Evolutionary conservation across 192 early-diverging fungal genomes (phyloP).

Genomic region (Coemansia umbellata): DNA sequence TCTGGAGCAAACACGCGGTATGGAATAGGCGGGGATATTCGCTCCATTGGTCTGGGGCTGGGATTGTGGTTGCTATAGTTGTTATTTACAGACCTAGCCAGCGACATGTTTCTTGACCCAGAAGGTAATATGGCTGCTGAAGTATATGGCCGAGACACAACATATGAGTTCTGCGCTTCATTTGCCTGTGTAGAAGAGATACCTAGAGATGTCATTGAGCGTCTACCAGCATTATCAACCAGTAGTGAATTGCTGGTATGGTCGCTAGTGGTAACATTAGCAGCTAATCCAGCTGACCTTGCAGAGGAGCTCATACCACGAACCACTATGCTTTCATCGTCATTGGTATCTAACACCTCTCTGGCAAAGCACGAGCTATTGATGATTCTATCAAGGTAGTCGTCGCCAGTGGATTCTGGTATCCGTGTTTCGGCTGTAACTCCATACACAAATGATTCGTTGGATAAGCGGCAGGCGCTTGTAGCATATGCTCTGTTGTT

Average conservation of each 20-base stretch:
- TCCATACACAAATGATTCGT: slow-evolving; percentile 43
- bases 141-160: slow-evolving; percentile 10
- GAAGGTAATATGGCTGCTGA: slow-evolving; percentile 5
- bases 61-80: neutral
- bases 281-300: slow-evolving; percentile 12
- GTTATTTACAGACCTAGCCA: neutral
- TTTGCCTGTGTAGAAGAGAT: neutral
- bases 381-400: slow-evolving; percentile 39
- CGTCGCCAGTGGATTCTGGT: slow-evolving; percentile 30
- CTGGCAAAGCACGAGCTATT: slow-evolving; percentile 47
- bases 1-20: slow-evolving; percentile 45
- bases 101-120: neutral
- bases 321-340: slow-evolving; percentile 27
- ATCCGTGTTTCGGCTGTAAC: slow-evolving; percentile 7
- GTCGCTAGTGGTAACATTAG: neutral
- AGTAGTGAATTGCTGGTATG: neutral
- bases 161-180: neutral
- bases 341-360: slow-evolving; percentile 26
- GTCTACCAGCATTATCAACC: neutral
- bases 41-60: neutral
- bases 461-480: neutral
- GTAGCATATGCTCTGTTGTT: neutral
- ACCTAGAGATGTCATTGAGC: slow-evolving; percentile 4
- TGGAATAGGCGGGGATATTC: slow-evolving; percentile 36
- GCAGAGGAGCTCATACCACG: slow-evolving; percentile 2